Conservation (phyloP, 345 rosid species). For the Hypericum androsaemum region DNA sequence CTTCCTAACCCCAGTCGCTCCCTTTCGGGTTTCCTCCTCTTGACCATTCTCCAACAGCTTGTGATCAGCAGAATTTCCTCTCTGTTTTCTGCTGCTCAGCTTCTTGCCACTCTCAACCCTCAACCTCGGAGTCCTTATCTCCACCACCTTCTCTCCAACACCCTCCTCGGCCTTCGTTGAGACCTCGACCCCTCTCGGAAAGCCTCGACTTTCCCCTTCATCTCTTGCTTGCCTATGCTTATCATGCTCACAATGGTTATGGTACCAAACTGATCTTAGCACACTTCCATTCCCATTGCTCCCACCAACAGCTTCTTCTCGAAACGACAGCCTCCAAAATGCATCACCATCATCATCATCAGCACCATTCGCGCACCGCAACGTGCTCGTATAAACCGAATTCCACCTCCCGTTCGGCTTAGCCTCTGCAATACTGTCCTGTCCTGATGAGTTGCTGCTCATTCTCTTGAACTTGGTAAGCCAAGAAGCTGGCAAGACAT, state of each 20-base stretch:
- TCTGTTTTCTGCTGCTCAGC: slow-evolving; percentile 2
- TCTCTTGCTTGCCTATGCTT: slow-evolving; percentile 12
- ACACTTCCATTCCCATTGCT: slow-evolving; percentile 13
- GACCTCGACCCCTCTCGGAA: slow-evolving; percentile 19
- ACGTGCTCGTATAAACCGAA: slow-evolving; percentile 18
- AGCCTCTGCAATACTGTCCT: slow-evolving; percentile 38
- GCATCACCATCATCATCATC: slow-evolving; percentile 37
- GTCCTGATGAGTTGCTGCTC: slow-evolving; percentile 19
- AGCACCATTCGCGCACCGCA: slow-evolving; percentile 17
- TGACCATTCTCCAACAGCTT: too few species aligned
- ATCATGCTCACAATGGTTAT: slow-evolving; percentile 19
- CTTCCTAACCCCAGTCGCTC: too few species aligned
- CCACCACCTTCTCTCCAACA: slow-evolving; percentile 20
- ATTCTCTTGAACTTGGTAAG: slow-evolving; percentile 52
- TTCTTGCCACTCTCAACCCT: slow-evolving; percentile 29
- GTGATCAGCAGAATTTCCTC: too few species aligned
- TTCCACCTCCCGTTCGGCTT: slow-evolving; percentile 20
- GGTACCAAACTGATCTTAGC: slow-evolving; percentile 20
- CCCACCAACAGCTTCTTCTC: slow-evolving; percentile 27
- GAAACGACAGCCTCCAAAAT: slow-evolving; percentile 46
- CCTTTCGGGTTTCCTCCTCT: too few species aligned
- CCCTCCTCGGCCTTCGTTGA: slow-evolving; percentile 17
- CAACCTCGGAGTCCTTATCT: slow-evolving; percentile 48
- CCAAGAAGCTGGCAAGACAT: slow-evolving; percentile 44
- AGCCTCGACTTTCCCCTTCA: slow-evolving; percentile 34